Evolutionary conservation across 1,284 basidiomycete species (phyloP).

Genomic region (Lentinula novae-zelandiae): DNA sequence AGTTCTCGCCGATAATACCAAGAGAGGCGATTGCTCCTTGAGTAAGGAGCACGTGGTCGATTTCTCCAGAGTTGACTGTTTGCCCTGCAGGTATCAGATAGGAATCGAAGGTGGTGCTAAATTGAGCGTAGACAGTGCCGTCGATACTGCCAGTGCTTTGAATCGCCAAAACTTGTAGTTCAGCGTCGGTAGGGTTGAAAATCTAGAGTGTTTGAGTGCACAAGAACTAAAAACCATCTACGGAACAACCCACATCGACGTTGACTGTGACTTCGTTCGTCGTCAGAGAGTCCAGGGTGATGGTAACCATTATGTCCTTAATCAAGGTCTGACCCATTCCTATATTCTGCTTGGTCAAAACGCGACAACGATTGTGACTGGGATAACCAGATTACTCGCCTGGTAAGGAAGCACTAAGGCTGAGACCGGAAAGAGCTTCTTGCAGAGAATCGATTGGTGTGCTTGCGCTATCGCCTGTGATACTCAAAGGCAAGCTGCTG

Average conservation of each 20-base stretch:
- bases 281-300: constrained; percentile 46
- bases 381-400: constrained; percentile 27
- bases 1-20: constrained; percentile 45
- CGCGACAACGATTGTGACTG: not conserved
- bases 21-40: constrained; percentile 54
- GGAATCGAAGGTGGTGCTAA: constrained; percentile 47
- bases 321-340: constrained; percentile 37
- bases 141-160: constrained; percentile 53
- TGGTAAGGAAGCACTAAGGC: constrained; percentile 42
- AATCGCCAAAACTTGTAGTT: constrained; percentile 50
- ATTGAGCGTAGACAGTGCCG: constrained; percentile 53
- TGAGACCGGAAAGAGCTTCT: constrained; percentile 54
- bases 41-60: constrained; percentile 53
- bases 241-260: constrained; percentile 43
- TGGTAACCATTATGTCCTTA: constrained; percentile 47
- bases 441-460: constrained; percentile 63
- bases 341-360: constrained; percentile 6
- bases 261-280: constrained; percentile 49
- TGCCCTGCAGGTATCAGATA: constrained; percentile 55
- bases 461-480: constrained; percentile 56
- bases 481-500: constrained; percentile 44
- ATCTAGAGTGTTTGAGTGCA: constrained; percentile 29
- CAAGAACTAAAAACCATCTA: not conserved
- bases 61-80: constrained; percentile 52
- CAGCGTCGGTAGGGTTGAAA: constrained; percentile 54